Conservation (phyloP, 768 basidiomycete species). For the Lyophyllum semitale region DNA sequence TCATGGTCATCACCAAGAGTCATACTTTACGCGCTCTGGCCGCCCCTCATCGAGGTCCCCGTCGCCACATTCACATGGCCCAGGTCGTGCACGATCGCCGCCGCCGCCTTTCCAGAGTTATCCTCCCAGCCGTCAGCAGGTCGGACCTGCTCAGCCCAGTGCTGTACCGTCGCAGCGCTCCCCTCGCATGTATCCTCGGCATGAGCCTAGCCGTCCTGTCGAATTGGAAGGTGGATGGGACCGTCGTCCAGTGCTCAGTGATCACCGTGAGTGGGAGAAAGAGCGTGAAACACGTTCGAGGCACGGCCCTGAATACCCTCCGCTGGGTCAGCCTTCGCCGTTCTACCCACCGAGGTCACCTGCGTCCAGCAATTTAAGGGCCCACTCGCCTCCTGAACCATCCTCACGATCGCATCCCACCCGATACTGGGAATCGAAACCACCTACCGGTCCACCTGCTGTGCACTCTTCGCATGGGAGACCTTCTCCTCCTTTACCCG, state of each 20-base stretch:
- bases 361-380: conserved; percentile 32
- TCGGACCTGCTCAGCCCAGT: conserved; percentile 54
- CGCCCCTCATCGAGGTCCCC: conserved; percentile 60
- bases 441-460: conserved; percentile 33
- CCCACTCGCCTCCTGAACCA: conserved; percentile 56
- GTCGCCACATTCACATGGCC: conserved; percentile 55
- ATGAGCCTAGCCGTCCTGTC: conserved; percentile 45
- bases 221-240: conserved; percentile 66
- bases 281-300: conserved; percentile 44
- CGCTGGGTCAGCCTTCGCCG: conserved; percentile 30
- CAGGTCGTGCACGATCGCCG: conserved; percentile 49
- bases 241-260: conserved; percentile 48
- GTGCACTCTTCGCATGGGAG: conserved; percentile 29
- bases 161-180: conserved; percentile 55
- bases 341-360: conserved; percentile 47
- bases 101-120: conserved; percentile 50
- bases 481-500: conserved; percentile 34
- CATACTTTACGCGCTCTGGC: conserved; percentile 53
- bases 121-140: conserved; percentile 45
- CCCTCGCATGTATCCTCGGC: conserved; percentile 52
- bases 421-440: conserved; percentile 67
- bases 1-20: conserved; percentile 53
- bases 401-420: conserved; percentile 59
- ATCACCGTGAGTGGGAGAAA: conserved; percentile 57
- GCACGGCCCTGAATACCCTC: conserved; percentile 40